A percentile compares a stretch with the other conserved stretches of the same genome.
These are phyloP conservation scores for Phytophthora palmivora DNA, from an alignment of 352 stramenopile genomes.

Conservation along the genomic window DNA sequence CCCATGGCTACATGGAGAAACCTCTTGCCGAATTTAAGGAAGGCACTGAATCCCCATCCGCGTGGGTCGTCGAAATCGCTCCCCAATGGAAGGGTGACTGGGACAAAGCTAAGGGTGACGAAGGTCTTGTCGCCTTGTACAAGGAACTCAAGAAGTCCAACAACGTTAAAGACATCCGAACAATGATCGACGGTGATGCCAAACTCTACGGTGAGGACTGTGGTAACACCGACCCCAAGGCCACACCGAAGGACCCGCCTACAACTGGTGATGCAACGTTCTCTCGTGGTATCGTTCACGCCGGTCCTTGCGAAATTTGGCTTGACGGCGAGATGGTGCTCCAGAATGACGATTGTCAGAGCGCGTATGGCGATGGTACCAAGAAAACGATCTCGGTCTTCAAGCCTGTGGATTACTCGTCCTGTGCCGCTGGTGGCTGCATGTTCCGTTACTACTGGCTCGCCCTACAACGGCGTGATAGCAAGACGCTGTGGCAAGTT, in stretches of 20 bases:
- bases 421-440: slow-evolving; percentile 35
- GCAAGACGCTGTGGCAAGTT: slow-evolving; percentile 40
- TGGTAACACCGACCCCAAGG: slow-evolving; percentile 37
- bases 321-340: slow-evolving; percentile 48
- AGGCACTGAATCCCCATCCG: slow-evolving; percentile 13
- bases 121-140: slow-evolving; percentile 30
- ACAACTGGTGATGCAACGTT: slow-evolving; percentile 30
- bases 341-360: slow-evolving; percentile 46
- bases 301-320: slow-evolving; percentile 48
- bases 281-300: slow-evolving; percentile 36
- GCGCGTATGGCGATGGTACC: slow-evolving; percentile 36
- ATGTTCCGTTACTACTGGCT: slow-evolving; percentile 59
- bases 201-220: slow-evolving; percentile 38
- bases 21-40: slow-evolving; percentile 37
- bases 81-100: slow-evolving; percentile 45
- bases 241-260: slow-evolving; percentile 26
- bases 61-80: slow-evolving; percentile 43
- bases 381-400: slow-evolving; percentile 28
- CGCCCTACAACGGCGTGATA: slow-evolving; percentile 38
- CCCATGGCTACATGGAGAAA: slow-evolving; percentile 36
- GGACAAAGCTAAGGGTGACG: slow-evolving; percentile 25
- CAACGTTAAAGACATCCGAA: slow-evolving; percentile 37
- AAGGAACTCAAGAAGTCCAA: slow-evolving; percentile 35
- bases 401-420: slow-evolving; percentile 51
- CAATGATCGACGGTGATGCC: slow-evolving; percentile 37